These are phyloP conservation scores for Ceriops decandra DNA, from an alignment of 345 rosid species.

Conservation along the genomic window DNA sequence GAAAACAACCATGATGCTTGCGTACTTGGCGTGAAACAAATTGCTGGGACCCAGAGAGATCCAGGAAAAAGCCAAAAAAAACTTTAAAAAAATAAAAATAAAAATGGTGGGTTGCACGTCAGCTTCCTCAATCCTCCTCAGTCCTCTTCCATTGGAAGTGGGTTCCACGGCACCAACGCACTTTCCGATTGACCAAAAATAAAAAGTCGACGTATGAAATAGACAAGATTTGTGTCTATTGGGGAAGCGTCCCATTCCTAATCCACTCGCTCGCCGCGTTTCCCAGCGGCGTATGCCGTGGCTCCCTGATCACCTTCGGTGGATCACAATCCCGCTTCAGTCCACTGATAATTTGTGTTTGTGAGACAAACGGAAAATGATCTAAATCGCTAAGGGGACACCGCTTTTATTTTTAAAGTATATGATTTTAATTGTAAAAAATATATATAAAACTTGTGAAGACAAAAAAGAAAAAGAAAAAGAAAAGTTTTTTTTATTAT, in stretches of 20 bases:
- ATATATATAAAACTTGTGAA: no score
- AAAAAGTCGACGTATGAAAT: background rate
- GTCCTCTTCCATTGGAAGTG: constrained; percentile 69
- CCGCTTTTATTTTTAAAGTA: no score
- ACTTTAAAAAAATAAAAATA: no score
- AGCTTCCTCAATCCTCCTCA: constrained; percentile 24
- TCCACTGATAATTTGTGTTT: no score
- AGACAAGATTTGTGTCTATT: background rate
- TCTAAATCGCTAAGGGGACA: no score
- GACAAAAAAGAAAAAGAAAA: no score
- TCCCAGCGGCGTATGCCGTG: constrained; percentile 33
- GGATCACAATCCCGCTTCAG: background rate
- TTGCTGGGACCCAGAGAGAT: constrained; percentile 18
- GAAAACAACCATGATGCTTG: background rate
- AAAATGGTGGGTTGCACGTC: constrained; percentile 55
- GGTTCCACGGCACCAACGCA: constrained; percentile 55
- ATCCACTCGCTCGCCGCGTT: constrained; percentile 42
- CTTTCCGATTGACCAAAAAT: background rate
- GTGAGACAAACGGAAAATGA: no score
- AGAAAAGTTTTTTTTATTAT: no score
- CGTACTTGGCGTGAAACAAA: constrained; percentile 10
- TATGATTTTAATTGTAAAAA: no score
- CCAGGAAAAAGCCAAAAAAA: background rate
- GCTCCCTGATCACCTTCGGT: constrained; percentile 16
- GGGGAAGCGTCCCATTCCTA: background rate